Conservation (phyloP, 352 stramenopile species). For the Pythium myriotylum region DNA sequence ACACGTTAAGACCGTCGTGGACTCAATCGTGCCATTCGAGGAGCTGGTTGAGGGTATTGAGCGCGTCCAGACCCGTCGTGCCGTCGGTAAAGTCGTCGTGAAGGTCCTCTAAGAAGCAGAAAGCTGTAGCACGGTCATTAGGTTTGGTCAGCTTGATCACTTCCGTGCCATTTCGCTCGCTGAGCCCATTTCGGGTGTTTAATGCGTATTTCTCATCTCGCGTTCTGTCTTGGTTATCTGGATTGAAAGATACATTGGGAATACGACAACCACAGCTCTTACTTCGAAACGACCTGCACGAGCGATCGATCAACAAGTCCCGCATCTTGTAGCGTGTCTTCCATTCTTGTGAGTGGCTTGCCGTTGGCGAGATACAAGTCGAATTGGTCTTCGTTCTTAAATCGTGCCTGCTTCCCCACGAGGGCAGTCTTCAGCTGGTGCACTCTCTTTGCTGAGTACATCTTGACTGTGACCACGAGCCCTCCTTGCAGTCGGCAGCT, state of each 20-base stretch:
- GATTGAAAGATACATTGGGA: too few species aligned
- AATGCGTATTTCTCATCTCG: too few species aligned
- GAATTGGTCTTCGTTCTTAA: conserved; percentile 51
- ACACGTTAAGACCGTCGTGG: conserved; percentile 26
- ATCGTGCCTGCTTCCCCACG: conserved; percentile 45
- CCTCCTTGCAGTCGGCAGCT: conserved; percentile 62
- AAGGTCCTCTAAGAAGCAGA: neutral
- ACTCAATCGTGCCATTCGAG: neutral
- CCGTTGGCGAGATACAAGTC: conserved; percentile 51
- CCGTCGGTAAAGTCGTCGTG: neutral
- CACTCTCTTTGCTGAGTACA: conserved; percentile 50
- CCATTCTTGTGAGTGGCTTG: conserved; percentile 35
- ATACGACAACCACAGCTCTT: neutral
- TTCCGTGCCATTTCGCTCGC: too few species aligned
- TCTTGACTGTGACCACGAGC: conserved; percentile 40
- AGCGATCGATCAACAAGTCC: conserved; percentile 46
- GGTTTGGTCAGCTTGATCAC: too few species aligned
- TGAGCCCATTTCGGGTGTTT: too few species aligned
- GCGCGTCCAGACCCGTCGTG: neutral
- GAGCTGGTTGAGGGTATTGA: neutral
- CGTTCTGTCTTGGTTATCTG: too few species aligned
- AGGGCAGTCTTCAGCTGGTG: conserved; percentile 57
- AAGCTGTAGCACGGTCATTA: too few species aligned
- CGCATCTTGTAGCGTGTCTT: conserved; percentile 37
- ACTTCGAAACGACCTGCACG: conserved; percentile 40